These are phyloP conservation scores for Xerocomus amazonicus DNA, from an alignment of 1,284 basidiomycete genomes.

Conservation along the genomic window DNA sequence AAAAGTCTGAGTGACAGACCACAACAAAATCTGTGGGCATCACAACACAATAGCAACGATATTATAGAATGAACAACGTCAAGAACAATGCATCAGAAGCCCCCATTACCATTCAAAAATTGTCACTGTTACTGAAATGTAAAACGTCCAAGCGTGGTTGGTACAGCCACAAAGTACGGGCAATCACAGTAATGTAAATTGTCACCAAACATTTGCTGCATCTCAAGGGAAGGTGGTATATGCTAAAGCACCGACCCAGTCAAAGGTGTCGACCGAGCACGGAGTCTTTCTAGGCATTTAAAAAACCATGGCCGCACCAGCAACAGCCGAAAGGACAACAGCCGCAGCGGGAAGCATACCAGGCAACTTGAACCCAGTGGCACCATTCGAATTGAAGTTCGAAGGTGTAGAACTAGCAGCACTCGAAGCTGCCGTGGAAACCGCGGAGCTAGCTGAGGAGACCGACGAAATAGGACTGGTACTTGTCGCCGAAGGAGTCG, in stretches of 20 bases:
- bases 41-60: neutral
- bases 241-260: neutral
- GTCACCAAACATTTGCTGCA: constrained; percentile 8
- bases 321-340: constrained; percentile 39
- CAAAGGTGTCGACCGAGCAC: neutral
- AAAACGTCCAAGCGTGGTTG: constrained; percentile 17
- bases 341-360: constrained; percentile 36
- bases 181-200: constrained; percentile 17
- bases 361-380: constrained; percentile 20
- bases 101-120: neutral
- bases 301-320: constrained; percentile 42
- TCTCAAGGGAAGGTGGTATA: constrained; percentile 18
- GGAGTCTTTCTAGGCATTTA: constrained; percentile 23
- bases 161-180: constrained; percentile 12
- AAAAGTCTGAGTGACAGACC: too few relatives aligned
- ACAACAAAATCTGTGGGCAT: too few relatives aligned
- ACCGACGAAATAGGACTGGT: constrained; percentile 1
- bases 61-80: neutral
- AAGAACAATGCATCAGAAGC: too few relatives aligned
- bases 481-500: neutral
- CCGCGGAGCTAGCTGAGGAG: neutral
- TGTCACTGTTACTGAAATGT: neutral
- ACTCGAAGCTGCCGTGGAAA: constrained; percentile 1
- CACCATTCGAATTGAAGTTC: constrained; percentile 22
- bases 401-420: constrained; percentile 19